Evolutionary conservation across 441 rosid genomes (phyloP).

Genomic region (Erodium texanum): DNA sequence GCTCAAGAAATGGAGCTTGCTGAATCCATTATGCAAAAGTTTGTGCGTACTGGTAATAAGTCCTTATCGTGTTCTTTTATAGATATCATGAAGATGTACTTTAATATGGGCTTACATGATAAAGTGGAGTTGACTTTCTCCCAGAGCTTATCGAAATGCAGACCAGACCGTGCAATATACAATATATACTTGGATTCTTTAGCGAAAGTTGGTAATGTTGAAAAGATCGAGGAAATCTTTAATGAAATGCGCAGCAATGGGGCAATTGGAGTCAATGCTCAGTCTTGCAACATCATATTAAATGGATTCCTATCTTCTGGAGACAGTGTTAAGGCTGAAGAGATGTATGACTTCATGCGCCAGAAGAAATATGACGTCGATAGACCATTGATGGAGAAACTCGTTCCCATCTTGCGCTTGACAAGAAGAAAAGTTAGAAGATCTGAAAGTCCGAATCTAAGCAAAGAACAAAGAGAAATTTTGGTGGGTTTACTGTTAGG

Average conservation of each 20-base stretch:
- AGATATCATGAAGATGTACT: slow-evolving; percentile 50
- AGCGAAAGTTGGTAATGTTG: slow-evolving; percentile 41
- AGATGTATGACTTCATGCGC: slow-evolving; percentile 57
- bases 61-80: slow-evolving; percentile 52
- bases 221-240: slow-evolving; percentile 59
- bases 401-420: slow-evolving; percentile 47
- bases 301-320: slow-evolving; percentile 51
- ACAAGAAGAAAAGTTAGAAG: slow-evolving; percentile 46
- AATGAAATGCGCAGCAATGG: slow-evolving; percentile 36
- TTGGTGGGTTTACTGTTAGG: slow-evolving; percentile 82
- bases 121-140: slow-evolving; percentile 46
- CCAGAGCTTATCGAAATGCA: slow-evolving; percentile 49
- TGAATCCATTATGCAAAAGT: slow-evolving; percentile 57
- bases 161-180: slow-evolving; percentile 52
- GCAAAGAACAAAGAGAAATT: slow-evolving; percentile 71
- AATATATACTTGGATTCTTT: slow-evolving; percentile 65
- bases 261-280: slow-evolving; percentile 44
- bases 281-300: slow-evolving; percentile 66
- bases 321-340: slow-evolving; percentile 48
- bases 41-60: slow-evolving; percentile 52
- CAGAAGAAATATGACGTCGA: slow-evolving; percentile 63
- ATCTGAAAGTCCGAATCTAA: slow-evolving; percentile 52
- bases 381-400: slow-evolving; percentile 47
- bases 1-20: slow-evolving; percentile 44
- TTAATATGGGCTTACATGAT: slow-evolving; percentile 46